Conservation (phyloP, 2,329 filamentous ascomycete species). For the Xylaria sp. region DNA sequence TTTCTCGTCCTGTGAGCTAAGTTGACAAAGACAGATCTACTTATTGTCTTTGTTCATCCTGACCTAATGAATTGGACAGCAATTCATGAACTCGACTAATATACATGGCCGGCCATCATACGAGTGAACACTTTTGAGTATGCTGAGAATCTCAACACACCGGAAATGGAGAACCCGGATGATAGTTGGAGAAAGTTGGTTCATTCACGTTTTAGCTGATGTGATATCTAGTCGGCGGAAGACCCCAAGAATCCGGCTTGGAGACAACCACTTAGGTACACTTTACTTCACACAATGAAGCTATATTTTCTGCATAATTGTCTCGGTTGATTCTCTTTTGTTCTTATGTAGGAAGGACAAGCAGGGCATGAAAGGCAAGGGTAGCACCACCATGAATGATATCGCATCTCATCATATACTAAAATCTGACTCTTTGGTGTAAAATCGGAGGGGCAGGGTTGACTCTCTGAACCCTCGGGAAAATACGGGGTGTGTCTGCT, state of each 20-base stretch:
- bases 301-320: not conserved
- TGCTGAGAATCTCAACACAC: conserved; percentile 40
- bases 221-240: not conserved
- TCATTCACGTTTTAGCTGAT: conserved; percentile 42
- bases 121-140: conserved; percentile 39
- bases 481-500: not conserved
- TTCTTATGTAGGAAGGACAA: not conserved
- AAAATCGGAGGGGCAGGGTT: not conserved
- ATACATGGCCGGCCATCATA: conserved; percentile 39
- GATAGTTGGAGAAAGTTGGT: conserved; percentile 52
- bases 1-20: not conserved
- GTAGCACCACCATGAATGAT: not conserved
- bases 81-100: conserved; percentile 41
- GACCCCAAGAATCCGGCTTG: not conserved
- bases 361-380: not conserved
- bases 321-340: not conserved
- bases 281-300: not conserved
- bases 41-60: conserved; percentile 42
- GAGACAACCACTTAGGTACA: not conserved
- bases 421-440: not conserved
- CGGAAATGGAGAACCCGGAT: conserved; percentile 36
- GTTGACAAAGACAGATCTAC: conserved; percentile 3
- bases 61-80: conserved; percentile 38
- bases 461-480: not conserved
- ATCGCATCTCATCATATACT: not conserved